A percentile compares a stretch with the other conserved stretches of the same genome.
Evolutionary conservation across 495 filamentous ascomycete genomes (phyloP).

Genomic region (Trichocladium uniseriatum): DNA sequence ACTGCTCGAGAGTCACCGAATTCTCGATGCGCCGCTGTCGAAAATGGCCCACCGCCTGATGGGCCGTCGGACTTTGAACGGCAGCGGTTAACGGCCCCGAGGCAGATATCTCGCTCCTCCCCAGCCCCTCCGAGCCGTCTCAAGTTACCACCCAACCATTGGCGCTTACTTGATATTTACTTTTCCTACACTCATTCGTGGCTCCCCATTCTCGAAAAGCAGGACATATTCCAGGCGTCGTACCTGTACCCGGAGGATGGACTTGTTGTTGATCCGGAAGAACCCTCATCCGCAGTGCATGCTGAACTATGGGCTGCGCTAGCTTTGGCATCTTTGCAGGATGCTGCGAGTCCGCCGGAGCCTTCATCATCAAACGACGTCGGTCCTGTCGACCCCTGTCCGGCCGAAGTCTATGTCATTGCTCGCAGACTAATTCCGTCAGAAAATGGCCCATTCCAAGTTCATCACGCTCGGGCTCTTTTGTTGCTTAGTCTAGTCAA

Average conservation of each 20-base stretch:
- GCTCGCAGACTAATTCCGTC: slow-evolving; percentile 52
- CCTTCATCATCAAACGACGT: neutral
- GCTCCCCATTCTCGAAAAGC: slow-evolving; percentile 64
- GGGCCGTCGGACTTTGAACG: neutral
- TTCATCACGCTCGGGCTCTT: slow-evolving; percentile 56
- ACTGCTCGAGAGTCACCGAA: too few species aligned
- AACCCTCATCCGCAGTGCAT: slow-evolving; percentile 46
- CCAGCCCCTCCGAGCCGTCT: slow-evolving; percentile 11
- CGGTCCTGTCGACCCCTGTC: neutral
- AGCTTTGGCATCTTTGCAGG: slow-evolving; percentile 42
- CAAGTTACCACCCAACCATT: slow-evolving; percentile 51
- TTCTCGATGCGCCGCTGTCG: neutral
- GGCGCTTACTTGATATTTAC: slow-evolving; percentile 59
- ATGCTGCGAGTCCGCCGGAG: too few species aligned
- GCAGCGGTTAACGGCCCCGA: slow-evolving; percentile 9
- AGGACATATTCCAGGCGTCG: slow-evolving; percentile 46
- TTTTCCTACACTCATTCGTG: slow-evolving; percentile 65
- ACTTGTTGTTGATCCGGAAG: slow-evolving; percentile 13
- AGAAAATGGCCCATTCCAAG: slow-evolving; percentile 47
- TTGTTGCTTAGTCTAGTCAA: slow-evolving; percentile 53
- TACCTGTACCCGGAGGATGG: slow-evolving; percentile 34
- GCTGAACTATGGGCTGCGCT: slow-evolving; percentile 57
- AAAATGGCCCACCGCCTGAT: neutral
- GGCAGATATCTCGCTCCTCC: neutral
- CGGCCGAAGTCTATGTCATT: slow-evolving; percentile 44